These are phyloP conservation scores for Talaromyces funiculosus DNA, from an alignment of 2,329 filamentous ascomycete genomes.

Conservation along the genomic window DNA sequence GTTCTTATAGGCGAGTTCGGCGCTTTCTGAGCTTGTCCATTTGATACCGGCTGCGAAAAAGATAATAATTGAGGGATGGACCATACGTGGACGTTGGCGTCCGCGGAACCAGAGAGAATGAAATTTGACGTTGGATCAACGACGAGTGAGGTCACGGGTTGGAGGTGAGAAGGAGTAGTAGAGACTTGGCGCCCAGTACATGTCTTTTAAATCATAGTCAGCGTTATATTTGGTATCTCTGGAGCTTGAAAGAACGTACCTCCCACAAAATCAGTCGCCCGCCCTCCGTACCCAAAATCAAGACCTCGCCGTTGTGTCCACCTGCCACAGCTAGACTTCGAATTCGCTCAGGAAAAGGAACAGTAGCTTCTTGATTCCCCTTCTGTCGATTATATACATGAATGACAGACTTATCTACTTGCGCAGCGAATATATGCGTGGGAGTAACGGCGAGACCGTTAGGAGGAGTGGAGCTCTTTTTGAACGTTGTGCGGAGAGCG, in stretches of 20 bases:
- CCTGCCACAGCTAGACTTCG: constrained; percentile 68
- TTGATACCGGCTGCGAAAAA: constrained; percentile 45
- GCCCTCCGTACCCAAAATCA: constrained; percentile 75
- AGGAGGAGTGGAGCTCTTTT: constrained; percentile 78
- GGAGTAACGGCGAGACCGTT: constrained; percentile 75
- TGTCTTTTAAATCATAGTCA: constrained; percentile 24
- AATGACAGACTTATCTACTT: constrained; percentile 83
- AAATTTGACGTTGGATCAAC: constrained; percentile 58
- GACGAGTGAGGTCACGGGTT: constrained; percentile 64
- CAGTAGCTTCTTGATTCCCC: constrained; percentile 79
- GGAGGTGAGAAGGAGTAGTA: constrained; percentile 39
- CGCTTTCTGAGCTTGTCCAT: constrained; percentile 35
- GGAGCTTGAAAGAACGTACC: constrained; percentile 47
- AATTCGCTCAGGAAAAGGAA: constrained; percentile 84
- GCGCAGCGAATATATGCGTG: constrained; percentile 84
- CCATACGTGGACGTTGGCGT: constrained; percentile 92
- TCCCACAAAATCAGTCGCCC: constrained; percentile 91
- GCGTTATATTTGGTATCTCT: not conserved
- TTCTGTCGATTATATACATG: constrained; percentile 84
- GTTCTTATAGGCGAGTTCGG: constrained; percentile 66
- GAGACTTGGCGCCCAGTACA: constrained; percentile 42
- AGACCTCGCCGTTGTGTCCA: constrained; percentile 54
- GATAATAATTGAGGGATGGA: constrained; percentile 69
- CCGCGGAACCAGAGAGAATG: constrained; percentile 47
- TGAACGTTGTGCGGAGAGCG: constrained; percentile 71